phyloP scores from a whole-genome alignment of 1,284 basidiomycete genomes.

The Polyporus tsugae region DNA sequence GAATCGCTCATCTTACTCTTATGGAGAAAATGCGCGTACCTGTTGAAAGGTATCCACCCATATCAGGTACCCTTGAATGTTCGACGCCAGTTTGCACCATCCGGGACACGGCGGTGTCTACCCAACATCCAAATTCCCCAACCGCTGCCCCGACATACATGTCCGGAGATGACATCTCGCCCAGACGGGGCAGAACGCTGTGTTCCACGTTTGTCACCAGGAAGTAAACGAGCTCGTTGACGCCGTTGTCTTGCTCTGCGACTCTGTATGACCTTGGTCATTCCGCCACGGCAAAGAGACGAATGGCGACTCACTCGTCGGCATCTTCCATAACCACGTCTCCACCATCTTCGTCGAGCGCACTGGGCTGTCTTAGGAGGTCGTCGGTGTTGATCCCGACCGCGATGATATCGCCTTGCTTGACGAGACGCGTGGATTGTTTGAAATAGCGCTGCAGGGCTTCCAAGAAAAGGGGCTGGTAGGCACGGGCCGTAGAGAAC shows the following conservation, averaged over 20 bases:
- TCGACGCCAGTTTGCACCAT: conserved; percentile 85
- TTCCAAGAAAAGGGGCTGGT: conserved; percentile 75
- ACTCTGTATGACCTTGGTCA: not conserved
- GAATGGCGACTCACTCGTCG: conserved; percentile 26
- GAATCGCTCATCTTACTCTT: not conserved
- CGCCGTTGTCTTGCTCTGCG: conserved; percentile 11
- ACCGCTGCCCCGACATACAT: conserved; percentile 57
- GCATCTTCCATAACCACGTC: conserved; percentile 39
- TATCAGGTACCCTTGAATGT: conserved; percentile 70
- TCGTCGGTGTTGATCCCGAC: conserved; percentile 71
- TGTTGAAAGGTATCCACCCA: conserved; percentile 62
- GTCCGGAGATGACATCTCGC: conserved; percentile 46
- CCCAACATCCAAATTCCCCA: conserved; percentile 87
- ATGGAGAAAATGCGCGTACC: conserved; percentile 41
- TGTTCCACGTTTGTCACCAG: conserved; percentile 82
- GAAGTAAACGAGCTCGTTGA: conserved; percentile 73
- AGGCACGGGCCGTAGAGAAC: conserved; percentile 75
- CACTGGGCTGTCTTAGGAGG: conserved; percentile 35
- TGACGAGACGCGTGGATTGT: conserved; percentile 66
- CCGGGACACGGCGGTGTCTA: conserved; percentile 78
- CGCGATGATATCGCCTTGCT: conserved; percentile 84
- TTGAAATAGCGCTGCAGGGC: conserved; percentile 79
- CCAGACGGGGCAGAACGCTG: conserved; percentile 54
- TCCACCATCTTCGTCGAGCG: conserved; percentile 41
- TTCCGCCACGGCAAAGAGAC: not conserved